Percentiles rank a stretch among this genome's conserved stretches.
These are phyloP conservation scores for Aspergillus sojae DNA, from an alignment of 2,329 filamentous ascomycete species.

Conservation along the genomic window DNA sequence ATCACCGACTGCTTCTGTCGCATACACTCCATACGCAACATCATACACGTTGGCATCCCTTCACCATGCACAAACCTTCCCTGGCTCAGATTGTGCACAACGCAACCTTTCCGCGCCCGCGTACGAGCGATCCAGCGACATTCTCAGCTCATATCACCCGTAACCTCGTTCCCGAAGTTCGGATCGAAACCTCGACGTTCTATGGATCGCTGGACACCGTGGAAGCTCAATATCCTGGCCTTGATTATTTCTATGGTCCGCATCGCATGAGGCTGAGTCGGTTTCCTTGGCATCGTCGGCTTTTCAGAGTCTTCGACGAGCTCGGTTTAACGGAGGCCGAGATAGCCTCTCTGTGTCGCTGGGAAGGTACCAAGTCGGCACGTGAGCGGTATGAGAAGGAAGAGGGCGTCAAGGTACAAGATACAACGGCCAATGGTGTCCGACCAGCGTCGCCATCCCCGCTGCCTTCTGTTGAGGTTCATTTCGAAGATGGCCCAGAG, in stretches of 20 bases:
- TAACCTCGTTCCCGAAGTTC: constrained; percentile 66
- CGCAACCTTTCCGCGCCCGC: constrained; percentile 60
- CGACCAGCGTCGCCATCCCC: constrained; percentile 50
- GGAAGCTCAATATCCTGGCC: constrained; percentile 67
- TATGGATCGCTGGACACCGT: constrained; percentile 66
- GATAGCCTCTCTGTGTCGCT: constrained; percentile 64
- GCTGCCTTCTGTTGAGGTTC: constrained; percentile 35
- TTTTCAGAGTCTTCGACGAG: constrained; percentile 64
- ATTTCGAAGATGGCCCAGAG: constrained; percentile 31
- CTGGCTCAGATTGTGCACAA: constrained; percentile 62
- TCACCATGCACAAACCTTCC: constrained; percentile 62
- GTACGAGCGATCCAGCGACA: constrained; percentile 58
- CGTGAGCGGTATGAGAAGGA: constrained; percentile 54
- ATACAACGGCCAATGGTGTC: constrained; percentile 64
- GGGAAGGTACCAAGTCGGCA: constrained; percentile 55
- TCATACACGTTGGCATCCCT: constrained; percentile 1
- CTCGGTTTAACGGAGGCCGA: constrained; percentile 61
- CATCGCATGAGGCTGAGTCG: constrained; percentile 65
- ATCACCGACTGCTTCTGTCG: neutral
- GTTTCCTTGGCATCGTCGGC: constrained; percentile 62
- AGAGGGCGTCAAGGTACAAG: constrained; percentile 60
- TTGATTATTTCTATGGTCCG: constrained; percentile 64
- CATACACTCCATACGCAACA: neutral
- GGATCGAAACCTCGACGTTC: constrained; percentile 65
- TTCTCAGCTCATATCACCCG: constrained; percentile 63